Evolutionary conservation across 495 filamentous ascomycete genomes (phyloP), one percentile per base, ranked within the genome.

Genomic region (Hypoxylon fragiforme): DNA sequence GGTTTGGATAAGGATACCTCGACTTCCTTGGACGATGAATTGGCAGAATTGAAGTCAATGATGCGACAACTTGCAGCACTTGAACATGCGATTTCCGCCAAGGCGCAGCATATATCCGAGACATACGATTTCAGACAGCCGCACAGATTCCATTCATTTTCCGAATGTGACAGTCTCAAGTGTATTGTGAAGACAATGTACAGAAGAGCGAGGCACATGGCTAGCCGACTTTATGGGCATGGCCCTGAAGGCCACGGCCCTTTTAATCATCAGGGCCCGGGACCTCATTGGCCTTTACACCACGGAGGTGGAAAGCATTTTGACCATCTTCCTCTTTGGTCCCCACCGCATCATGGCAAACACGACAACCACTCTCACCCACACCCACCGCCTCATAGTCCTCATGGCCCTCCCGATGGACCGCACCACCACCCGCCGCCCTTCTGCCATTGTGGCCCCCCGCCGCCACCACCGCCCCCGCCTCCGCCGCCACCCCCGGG

Each of bases 21-120:
- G 13, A 34, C 56, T 7, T 51, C 60, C 9, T 24, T 72, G 14
- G 56, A 71, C 26, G 28, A 50, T 14, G 67, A 73, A 13, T 55
- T 69, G 50, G 62, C 60, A 12, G 57, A 70, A n/a, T 57, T 76
- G 7, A 59, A 73, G 40, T 52, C 60, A 31, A 44, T 75, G 18
- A 56, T 66, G 56, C 47, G 63, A 36, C 67, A 65, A 16, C 37
- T 71, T 9, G 44, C 55, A 7, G 52, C 58, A 8, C 58, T 70
- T 20, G 62, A 71, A 53, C 44, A 64, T 22, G 54, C 61, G n/a
- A 70, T 73, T 44, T 50, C 50, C 22, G 41, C 58, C 18, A 70
- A 65, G 46, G 56, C 62, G 20, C 39, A 52, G 22, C 39, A 60
- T 24, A 61, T 70, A n/a, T 62, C 58, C 4, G 54, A 67, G 1